Base-by-base conservation (phyloP, 1,139 yeast genomes). In the Groenewaldozyma sp. region DNA sequence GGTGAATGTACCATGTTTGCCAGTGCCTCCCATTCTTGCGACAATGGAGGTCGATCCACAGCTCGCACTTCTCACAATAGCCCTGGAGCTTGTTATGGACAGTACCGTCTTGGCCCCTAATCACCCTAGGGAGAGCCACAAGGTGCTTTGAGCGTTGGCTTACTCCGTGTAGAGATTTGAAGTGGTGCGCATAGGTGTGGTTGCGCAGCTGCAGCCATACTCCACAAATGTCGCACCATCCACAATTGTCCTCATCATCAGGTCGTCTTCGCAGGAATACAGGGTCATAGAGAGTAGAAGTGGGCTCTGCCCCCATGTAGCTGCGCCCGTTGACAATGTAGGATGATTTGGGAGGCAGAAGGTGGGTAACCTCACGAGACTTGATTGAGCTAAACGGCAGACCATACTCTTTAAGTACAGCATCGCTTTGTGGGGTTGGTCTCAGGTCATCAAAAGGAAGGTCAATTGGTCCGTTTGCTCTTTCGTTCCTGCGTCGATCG, bases 1-100 rank as follows among this genome's bases (percentile, higher is more conserved):
- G 50, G 32, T 46, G 50, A 24, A 46, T 46, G 28, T 46, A 46
- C 50, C 50, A 46, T 3, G 48, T 44, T 31, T 46, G 50, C 50
- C 50, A 46, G 31, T 44, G 36, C 21, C 40, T 37, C 19, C 46
- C 47, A 28, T 45, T 41, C 18, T 45, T 38, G 4, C 50, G 41
- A 33, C 45, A 46, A 20, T 46, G 50, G 11, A 46, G 42, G 24
- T 46, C 50, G n/a, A 46, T 35, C 50, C 50, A 46, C 27, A 38
- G 28, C 20, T 34, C 40, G 28, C 50, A 46, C 9, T 41, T 40
- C 10, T 38, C 46, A 28, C 50, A 46, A 20, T 44, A 46, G 7
- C 50, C 50, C 31, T 46, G 50, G 46, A 46, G 41, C 36, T 43
- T 44, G 26, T 37, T 31, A 24, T 36, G 41, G n/a, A n/a, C n/a